These are phyloP conservation scores for Aaosphaeria arxii DNA, from an alignment of 2,329 filamentous ascomycete genomes.

Conservation along the genomic window DNA sequence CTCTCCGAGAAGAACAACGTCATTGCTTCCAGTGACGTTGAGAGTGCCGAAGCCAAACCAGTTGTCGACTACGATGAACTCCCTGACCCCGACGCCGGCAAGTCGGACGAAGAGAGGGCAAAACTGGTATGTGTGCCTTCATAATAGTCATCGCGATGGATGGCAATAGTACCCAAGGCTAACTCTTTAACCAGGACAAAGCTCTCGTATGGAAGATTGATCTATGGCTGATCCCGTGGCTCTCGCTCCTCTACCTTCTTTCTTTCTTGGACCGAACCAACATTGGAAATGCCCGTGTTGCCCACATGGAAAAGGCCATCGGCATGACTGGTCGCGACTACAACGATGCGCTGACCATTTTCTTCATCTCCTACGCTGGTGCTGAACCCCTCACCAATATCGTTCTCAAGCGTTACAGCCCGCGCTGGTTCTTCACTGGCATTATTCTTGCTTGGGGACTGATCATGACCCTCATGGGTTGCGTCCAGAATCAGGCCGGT, in stretches of 20 bases:
- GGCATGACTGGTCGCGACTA: conserved; percentile 57
- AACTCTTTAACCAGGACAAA: conserved; percentile 27
- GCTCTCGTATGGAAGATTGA: conserved; percentile 43
- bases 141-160: background rate
- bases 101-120: conserved; percentile 32
- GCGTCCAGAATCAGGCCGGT: conserved; percentile 39
- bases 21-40: conserved; percentile 19
- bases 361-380: conserved; percentile 56
- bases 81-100: conserved; percentile 33
- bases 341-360: conserved; percentile 62
- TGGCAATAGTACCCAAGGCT: background rate
- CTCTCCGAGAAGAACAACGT: conserved; percentile 22
- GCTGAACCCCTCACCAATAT: conserved; percentile 58
- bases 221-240: conserved; percentile 39
- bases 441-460: conserved; percentile 51
- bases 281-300: conserved; percentile 46
- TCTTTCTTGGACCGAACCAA: conserved; percentile 39
- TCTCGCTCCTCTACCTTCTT: conserved; percentile 42
- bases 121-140: conserved; percentile 20
- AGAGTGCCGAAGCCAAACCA: conserved; percentile 20
- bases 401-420: conserved; percentile 59
- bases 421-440: conserved; percentile 39
- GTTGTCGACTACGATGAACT: conserved; percentile 27
- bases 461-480: conserved; percentile 51
- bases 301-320: conserved; percentile 26